Conservation (phyloP, 768 basidiomycete species). For the Symmetrospora coprosmae region DNA sequence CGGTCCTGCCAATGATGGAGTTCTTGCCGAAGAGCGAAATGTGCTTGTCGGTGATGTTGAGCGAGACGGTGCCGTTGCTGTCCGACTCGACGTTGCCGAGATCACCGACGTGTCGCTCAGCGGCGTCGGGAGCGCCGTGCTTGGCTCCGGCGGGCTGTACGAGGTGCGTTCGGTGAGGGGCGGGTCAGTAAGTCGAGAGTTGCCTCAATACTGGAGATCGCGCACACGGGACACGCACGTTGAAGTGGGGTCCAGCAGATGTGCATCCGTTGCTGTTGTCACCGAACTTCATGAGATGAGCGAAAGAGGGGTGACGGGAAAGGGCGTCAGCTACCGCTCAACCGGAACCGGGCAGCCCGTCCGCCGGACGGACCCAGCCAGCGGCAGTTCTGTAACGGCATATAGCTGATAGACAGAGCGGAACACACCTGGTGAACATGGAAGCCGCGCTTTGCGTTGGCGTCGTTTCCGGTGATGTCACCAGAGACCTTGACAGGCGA, state of each 20-base stretch:
- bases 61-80: constrained; percentile 45
- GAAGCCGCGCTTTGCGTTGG: constrained; percentile 53
- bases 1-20: constrained; percentile 58
- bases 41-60: constrained; percentile 48
- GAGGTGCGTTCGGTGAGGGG: no score
- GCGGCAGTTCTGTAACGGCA: no score
- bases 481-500: constrained; percentile 52
- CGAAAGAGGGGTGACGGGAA: no score
- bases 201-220: no score
- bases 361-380: no score
- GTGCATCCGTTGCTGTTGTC: constrained; percentile 54
- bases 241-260: constrained; percentile 63
- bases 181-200: no score
- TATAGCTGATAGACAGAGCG: background rate
- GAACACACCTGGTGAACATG: constrained; percentile 57
- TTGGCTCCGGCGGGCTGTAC: constrained; percentile 44
- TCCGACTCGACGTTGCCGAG: constrained; percentile 58
- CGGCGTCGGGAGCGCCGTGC: constrained; percentile 52
- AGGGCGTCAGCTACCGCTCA: background rate
- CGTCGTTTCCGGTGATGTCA: constrained; percentile 48
- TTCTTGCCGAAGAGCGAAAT: constrained; percentile 55
- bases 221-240: constrained; percentile 34
- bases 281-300: constrained; percentile 44
- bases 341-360: no score
- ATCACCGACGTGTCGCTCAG: constrained; percentile 50